phyloP scores from a whole-genome alignment of 306 rosid species.

The Cucurbita ficifolia region DNA sequence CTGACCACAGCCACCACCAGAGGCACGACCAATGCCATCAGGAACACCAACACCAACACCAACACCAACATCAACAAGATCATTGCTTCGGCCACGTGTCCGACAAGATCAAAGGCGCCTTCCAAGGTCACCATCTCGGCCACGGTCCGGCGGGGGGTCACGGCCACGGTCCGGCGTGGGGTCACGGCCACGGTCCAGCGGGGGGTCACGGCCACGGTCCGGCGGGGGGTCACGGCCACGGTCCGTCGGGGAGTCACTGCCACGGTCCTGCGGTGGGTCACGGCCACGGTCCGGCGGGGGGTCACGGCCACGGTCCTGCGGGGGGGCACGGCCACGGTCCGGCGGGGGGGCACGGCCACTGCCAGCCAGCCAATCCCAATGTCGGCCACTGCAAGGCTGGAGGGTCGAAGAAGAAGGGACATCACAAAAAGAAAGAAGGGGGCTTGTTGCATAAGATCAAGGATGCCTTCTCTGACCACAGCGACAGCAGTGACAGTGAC shows the following conservation, averaged over 20 bases:
- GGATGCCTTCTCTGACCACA: background rate
- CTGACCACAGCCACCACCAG: background rate
- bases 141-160: no score
- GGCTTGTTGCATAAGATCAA: background rate
- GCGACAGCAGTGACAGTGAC: conserved; percentile 3
- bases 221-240: no score
- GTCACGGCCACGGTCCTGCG: no score
- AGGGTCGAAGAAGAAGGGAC: background rate
- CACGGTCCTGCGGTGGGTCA: no score
- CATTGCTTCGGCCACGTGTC: background rate
- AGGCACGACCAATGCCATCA: background rate
- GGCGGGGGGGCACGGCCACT: background rate
- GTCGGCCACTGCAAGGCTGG: background rate
- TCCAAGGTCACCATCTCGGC: background rate
- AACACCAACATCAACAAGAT: background rate
- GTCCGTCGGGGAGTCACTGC: no score
- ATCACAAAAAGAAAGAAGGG: background rate
- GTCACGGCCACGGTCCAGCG: no score
- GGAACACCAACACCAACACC: background rate
- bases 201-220: no score
- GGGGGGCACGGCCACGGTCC: no score
- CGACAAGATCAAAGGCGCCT: background rate
- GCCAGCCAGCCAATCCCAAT: background rate
- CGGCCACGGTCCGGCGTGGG: no score
- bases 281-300: no score